Percentiles rank a stretch among this genome's conserved stretches.
Conservation (phyloP, 192 early-diverging fungal genomes). For the Coemansia erecta region DNA sequence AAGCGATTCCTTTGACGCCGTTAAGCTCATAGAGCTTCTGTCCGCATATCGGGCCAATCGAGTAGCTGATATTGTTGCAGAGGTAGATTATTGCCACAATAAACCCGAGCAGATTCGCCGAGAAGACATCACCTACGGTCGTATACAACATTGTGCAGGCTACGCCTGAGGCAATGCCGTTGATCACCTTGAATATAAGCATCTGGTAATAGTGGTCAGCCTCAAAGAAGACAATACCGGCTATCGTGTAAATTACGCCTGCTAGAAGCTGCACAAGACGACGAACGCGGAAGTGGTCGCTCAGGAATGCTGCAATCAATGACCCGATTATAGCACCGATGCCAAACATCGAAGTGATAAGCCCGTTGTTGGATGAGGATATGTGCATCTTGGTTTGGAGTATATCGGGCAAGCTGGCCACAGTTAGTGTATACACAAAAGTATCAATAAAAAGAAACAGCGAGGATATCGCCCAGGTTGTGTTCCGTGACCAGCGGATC, state of each 20-base stretch:
- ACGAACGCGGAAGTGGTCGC: constrained; percentile 18
- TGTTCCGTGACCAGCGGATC: constrained; percentile 14
- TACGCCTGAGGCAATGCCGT: constrained; percentile 32
- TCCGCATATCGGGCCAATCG: constrained; percentile 33
- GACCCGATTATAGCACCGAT: constrained; percentile 21
- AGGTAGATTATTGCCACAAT: constrained; percentile 31
- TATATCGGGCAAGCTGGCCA: constrained; percentile 36
- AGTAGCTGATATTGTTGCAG: constrained; percentile 36
- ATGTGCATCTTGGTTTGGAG: constrained; percentile 30
- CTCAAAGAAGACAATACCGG: constrained; percentile 25
- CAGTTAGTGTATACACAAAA: constrained; percentile 29
- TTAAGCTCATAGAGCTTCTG: constrained; percentile 19
- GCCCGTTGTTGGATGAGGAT: constrained; percentile 27
- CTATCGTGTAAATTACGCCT: constrained; percentile 17
- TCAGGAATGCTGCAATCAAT: constrained; percentile 10
- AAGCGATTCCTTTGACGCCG: constrained; percentile 19
- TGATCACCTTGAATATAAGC: constrained; percentile 23
- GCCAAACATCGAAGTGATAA: constrained; percentile 39
- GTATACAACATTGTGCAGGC: constrained; percentile 34
- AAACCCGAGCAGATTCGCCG: constrained; percentile 33
- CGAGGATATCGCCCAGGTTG: constrained; percentile 36
- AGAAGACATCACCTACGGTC: constrained; percentile 35
- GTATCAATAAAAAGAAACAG: constrained; percentile 38
- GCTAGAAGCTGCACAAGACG: constrained; percentile 20
- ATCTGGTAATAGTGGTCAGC: constrained; percentile 29